Conservation (phyloP, 2,329 filamentous ascomycete species). For the Ceratocystis lukuohia region DNA sequence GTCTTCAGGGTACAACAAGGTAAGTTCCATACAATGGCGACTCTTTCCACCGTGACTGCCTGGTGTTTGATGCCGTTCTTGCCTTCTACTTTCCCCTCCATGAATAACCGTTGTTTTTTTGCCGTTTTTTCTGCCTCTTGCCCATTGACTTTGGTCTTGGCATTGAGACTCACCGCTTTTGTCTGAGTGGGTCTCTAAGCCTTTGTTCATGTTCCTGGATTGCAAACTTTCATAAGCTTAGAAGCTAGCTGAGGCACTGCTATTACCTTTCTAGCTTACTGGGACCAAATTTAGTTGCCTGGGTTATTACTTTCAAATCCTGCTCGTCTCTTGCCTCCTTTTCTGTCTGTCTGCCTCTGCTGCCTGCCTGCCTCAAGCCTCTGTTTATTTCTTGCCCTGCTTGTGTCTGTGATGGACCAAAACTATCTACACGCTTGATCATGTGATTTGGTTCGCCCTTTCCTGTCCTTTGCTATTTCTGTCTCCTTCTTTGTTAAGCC, state of each 20-base stretch:
- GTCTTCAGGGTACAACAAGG: not conserved
- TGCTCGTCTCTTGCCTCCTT: too few relatives aligned
- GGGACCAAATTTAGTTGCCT: not conserved
- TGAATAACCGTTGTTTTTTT: conserved; percentile 4
- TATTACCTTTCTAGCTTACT: not conserved
- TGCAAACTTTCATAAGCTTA: not conserved
- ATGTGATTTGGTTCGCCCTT: not conserved
- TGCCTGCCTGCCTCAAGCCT: not conserved
- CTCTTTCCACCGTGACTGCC: not conserved
- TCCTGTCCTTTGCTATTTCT: not conserved
- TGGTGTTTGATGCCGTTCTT: not conserved
- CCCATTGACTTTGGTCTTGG: not conserved
- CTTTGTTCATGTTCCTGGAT: not conserved
- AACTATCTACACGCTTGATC: not conserved
- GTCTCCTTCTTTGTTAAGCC: not conserved
- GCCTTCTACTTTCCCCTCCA: not conserved
- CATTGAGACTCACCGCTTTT: not conserved
- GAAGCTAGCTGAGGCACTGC: not conserved
- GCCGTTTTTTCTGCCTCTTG: conserved; percentile 7
- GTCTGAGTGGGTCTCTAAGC: not conserved
- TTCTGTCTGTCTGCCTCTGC: not conserved
- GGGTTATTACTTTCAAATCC: too few relatives aligned
- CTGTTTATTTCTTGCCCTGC: not conserved
- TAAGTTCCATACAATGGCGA: not conserved
- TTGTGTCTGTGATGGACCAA: not conserved